A percentile compares a stretch with the other conserved stretches of the same genome.
These are phyloP conservation scores for Penicillium longicatenatum DNA, from an alignment of 495 filamentous ascomycete species.

Conservation along the genomic window DNA sequence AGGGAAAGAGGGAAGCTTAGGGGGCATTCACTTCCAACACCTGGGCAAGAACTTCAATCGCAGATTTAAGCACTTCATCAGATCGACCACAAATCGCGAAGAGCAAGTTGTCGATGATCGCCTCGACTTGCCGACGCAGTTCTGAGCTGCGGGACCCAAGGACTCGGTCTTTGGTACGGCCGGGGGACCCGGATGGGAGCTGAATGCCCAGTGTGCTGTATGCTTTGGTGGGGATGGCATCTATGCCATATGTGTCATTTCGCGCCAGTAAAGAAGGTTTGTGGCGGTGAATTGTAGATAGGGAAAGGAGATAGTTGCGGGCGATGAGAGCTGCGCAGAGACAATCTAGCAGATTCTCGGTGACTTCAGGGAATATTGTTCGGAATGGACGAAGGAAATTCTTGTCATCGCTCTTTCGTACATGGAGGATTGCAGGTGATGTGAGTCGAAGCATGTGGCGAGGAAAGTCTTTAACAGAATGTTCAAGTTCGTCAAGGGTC, in stretches of 20 bases:
- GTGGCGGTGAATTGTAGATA: conserved; percentile 30
- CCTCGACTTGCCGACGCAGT: conserved; percentile 39
- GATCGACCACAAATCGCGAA: conserved; percentile 42
- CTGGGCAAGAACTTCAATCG: conserved; percentile 44
- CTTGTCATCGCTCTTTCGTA: conserved; percentile 44
- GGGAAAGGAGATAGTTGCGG: conserved; percentile 58
- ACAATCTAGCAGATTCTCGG: conserved; percentile 58
- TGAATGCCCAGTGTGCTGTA: conserved; percentile 39
- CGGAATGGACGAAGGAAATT: conserved; percentile 48
- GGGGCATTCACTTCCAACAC: conserved; percentile 42
- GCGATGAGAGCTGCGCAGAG: conserved; percentile 67
- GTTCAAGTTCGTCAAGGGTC: conserved; percentile 48
- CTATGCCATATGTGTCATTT: conserved; percentile 27
- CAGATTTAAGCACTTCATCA: conserved; percentile 41
- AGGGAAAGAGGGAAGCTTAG: conserved; percentile 8
- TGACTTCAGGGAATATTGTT: conserved; percentile 57
- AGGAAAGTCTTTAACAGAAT: conserved; percentile 45
- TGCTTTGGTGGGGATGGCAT: conserved; percentile 42
- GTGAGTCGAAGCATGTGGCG: conserved; percentile 46
- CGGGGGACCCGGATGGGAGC: conserved; percentile 28
- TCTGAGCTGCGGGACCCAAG: conserved; percentile 35
- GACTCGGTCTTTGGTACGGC: conserved; percentile 34
- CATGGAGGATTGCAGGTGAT: conserved; percentile 47
- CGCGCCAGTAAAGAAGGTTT: conserved; percentile 23
- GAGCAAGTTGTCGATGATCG: conserved; percentile 44